Evolutionary conservation across 2,329 filamentous ascomycete genomes (phyloP).

Genomic region (Colletotrichum ledebouriae): DNA sequence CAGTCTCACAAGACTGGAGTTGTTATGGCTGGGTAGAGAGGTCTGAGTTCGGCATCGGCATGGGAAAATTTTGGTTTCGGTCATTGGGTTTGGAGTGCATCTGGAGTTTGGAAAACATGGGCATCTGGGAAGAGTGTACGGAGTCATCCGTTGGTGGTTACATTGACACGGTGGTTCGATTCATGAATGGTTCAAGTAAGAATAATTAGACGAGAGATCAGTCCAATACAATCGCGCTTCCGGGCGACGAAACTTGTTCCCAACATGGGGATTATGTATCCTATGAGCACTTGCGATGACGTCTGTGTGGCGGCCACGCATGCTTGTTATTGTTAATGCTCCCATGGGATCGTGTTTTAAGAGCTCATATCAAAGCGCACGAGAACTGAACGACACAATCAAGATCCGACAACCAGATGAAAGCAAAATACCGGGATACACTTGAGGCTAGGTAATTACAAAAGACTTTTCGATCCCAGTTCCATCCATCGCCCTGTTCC

Average conservation of each 20-base stretch:
- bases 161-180: constrained; percentile 21
- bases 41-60: background rate
- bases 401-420: constrained; percentile 3
- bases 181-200: constrained; percentile 22
- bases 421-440: constrained; percentile 7
- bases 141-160: constrained; percentile 6
- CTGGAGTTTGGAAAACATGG: constrained; percentile 30
- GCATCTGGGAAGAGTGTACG: constrained; percentile 19
- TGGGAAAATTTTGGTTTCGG: constrained; percentile 1
- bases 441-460: background rate
- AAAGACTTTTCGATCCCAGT: constrained; percentile 7
- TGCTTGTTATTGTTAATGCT: constrained; percentile 1
- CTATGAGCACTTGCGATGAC: background rate
- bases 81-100: constrained; percentile 8
- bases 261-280: background rate
- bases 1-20: constrained; percentile 33
- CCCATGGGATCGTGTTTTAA: background rate
- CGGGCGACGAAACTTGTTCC: constrained; percentile 16
- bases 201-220: constrained; percentile 21
- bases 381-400: constrained; percentile 4
- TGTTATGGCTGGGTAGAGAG: constrained; percentile 30
- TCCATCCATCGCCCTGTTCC: background rate
- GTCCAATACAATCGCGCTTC: constrained; percentile 1
- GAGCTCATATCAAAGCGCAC: background rate
- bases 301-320: background rate